Conservation (phyloP, 1,284 basidiomycete genomes). For the Sporisorium sorghi region DNA sequence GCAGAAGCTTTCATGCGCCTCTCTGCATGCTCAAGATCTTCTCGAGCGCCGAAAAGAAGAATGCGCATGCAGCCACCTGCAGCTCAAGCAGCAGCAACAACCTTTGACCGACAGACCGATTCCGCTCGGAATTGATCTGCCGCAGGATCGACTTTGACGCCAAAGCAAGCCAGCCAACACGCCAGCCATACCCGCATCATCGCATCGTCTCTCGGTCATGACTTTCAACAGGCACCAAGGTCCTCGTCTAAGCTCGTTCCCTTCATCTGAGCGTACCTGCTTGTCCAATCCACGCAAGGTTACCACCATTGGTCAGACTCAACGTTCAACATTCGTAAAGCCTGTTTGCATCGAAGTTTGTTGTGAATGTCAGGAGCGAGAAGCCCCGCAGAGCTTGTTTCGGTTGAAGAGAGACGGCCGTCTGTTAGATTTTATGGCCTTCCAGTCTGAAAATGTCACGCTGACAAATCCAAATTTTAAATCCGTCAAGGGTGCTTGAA, state of each 20-base stretch:
- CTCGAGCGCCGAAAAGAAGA: constrained; percentile 16
- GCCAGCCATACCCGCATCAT: neutral
- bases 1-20: neutral
- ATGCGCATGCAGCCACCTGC: constrained; percentile 10
- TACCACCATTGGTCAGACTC: neutral
- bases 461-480: constrained; percentile 30
- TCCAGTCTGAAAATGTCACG: constrained; percentile 8
- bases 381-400: too few relatives aligned
- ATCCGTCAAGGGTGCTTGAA: constrained; percentile 4
- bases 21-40: constrained; percentile 17
- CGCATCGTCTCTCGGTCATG: too few relatives aligned
- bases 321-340: neutral
- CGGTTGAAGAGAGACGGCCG: too few relatives aligned
- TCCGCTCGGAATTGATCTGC: neutral
- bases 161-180: neutral
- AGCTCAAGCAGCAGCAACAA: constrained; percentile 1
- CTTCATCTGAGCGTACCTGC: too few relatives aligned
- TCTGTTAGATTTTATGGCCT: too few relatives aligned
- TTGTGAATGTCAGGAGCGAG: neutral
- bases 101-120: neutral
- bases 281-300: too few relatives aligned
- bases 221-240: too few relatives aligned
- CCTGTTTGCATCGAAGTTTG: neutral
- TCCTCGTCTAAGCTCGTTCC: too few relatives aligned
- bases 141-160: neutral